Evolutionary conservation across 257 asterid species (phyloP), one percentile per base, ranked within the genome.

Genomic region (Jaltomata sinuosa): DNA sequence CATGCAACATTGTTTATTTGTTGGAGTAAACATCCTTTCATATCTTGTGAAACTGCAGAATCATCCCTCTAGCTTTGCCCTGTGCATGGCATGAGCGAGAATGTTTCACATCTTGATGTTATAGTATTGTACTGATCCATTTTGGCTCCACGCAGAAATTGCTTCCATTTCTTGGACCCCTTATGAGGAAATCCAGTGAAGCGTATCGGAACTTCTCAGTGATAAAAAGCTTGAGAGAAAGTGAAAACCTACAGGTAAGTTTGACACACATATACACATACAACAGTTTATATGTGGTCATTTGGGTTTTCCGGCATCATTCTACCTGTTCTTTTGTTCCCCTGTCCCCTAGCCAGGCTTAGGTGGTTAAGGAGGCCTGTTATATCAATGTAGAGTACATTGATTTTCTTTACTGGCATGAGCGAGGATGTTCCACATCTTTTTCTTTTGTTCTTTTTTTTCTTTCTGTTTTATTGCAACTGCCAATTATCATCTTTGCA

Each of bases 121-220:
- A 0, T 76, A 49, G 61, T 77, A 50, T 49, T 49, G 42, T 9
- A 52, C 55, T 77, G 62, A 49, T 31, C 74, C 85, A 64, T 81
- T 42, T 61, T 84, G 61, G 79, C 80, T 59, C 83, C 84, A 68
- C 76, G 94, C 95, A 97, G 99, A 95, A 95, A 84, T 89, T 97
- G 89, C 90, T 94, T 87, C 97, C 99, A 32, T 95, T 97, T 89
- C 97, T 97, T 81, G 94, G 97, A 81, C 99, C 99, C 38, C 98
- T 97, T 84, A 87, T 95, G 89, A 91, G 94, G 83, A 97, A 94
- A 91, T 93, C 99, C 71, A 94, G 97, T 25, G 99, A 97, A 92
- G 94, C 94, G n/a, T 79, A 90, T 86, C 92, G 97, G 61, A 97
- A 95, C 90, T 89, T 87, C 76, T 93, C 98, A 15, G 96, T 97